phyloP scores from a whole-genome alignment of 352 stramenopile species.

The Phytophthora uliginosa region DNA sequence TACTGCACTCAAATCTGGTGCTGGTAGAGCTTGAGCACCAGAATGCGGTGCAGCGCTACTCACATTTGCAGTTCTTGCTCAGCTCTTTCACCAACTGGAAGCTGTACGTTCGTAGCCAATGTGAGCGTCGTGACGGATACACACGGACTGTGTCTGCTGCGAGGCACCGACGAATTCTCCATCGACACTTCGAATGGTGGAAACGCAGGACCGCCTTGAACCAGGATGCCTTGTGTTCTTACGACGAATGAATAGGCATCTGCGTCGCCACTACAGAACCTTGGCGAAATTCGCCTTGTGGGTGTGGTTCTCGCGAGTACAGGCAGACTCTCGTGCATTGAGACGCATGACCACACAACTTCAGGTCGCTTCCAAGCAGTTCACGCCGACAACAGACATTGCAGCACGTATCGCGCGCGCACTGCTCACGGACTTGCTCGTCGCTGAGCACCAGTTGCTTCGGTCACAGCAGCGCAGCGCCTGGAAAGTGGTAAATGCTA shows the following conservation, averaged over 20 bases:
- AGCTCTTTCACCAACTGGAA: constrained; percentile 33
- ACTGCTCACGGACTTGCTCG: constrained; percentile 25
- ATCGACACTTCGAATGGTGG: constrained; percentile 21
- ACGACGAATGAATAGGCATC: constrained; percentile 22
- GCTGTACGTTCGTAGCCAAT: constrained; percentile 9
- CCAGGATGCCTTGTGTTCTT: constrained; percentile 15
- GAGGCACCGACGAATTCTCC: constrained; percentile 7
- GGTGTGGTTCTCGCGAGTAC: constrained; percentile 53
- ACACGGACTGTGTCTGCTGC: constrained; percentile 1
- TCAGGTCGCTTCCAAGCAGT: constrained; percentile 23
- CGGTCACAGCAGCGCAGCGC: constrained; percentile 25
- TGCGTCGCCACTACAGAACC: constrained; percentile 36
- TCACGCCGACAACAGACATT: constrained; percentile 17
- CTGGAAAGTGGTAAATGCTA: constrained; percentile 25
- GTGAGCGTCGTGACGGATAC: constrained; percentile 4
- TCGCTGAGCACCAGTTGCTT: constrained; percentile 13
- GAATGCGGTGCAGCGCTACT: constrained; percentile 1
- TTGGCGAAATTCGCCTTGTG: constrained; percentile 50
- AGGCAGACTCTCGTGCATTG: constrained; percentile 35
- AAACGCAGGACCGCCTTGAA: neutral
- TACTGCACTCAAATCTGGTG: constrained; percentile 18
- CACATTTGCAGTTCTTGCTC: constrained; percentile 6
- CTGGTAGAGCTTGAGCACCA: constrained; percentile 12
- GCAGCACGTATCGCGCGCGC: constrained; percentile 18
- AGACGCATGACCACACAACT: constrained; percentile 13